Percentiles rank a stretch among this genome's conserved stretches.
Evolutionary conservation across 352 stramenopile species (phyloP).

Genomic region (Bremia lactucae): DNA sequence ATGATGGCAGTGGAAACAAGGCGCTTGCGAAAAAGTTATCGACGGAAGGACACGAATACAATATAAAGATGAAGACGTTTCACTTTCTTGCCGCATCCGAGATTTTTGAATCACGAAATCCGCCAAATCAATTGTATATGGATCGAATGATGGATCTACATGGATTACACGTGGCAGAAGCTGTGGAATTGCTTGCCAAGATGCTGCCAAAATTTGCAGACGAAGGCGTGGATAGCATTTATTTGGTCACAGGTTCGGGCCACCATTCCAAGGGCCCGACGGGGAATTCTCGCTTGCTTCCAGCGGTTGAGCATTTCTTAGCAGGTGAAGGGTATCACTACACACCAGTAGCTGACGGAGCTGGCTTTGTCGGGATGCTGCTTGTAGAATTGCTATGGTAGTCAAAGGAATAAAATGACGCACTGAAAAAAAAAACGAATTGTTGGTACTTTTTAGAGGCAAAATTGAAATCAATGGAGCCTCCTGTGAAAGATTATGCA

Average conservation of each 20-base stretch:
- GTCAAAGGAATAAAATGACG: slow-evolving; percentile 19
- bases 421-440: slow-evolving; percentile 19
- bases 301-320: slow-evolving; percentile 75
- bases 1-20: slow-evolving; percentile 54
- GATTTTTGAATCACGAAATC: slow-evolving; percentile 77
- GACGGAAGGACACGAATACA: slow-evolving; percentile 70
- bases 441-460: neutral
- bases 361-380: slow-evolving; percentile 77
- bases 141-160: slow-evolving; percentile 78
- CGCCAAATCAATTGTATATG: slow-evolving; percentile 60
- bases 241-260: slow-evolving; percentile 70
- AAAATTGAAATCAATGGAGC: too few species aligned
- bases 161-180: slow-evolving; percentile 69
- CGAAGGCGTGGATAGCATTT: slow-evolving; percentile 65
- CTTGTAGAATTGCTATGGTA: slow-evolving; percentile 76
- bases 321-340: slow-evolving; percentile 64
- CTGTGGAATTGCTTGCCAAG: slow-evolving; percentile 59
- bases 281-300: slow-evolving; percentile 54
- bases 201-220: slow-evolving; percentile 65
- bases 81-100: slow-evolving; percentile 63
- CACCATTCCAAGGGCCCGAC: slow-evolving; percentile 71
- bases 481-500: too few species aligned
- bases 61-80: slow-evolving; percentile 75
- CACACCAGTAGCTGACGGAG: slow-evolving; percentile 48
- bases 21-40: slow-evolving; percentile 62